Base-by-base conservation (phyloP, 202 grass and related monocot genomes). In the Saccharum hybrid region DNA sequence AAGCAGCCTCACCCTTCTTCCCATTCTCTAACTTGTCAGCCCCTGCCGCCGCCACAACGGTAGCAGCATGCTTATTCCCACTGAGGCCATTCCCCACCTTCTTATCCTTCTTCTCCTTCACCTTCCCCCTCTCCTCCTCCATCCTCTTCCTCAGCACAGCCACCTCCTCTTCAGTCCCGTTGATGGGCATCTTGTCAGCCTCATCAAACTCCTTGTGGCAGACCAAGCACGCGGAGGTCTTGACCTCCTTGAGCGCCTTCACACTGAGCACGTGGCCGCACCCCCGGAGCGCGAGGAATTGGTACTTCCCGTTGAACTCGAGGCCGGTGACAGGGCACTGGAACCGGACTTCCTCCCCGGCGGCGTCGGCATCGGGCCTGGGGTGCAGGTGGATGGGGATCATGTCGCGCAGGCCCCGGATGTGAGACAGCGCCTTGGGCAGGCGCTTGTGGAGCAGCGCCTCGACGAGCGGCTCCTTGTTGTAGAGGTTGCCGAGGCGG, bases 381-480 rank as follows among this genome's bases (percentile, higher is more conserved):
- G 82, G 63, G 69, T 91, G 73, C 36, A 94, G 88, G 72, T 90
- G 83, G 82, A 98, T 86, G 45, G 91, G 87, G 82, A 98, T 92
- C 93, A 98, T 95, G 88, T 96, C 96, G 21, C 86, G 89, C 16
- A 98, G 90, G 0, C 93, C 96, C 13, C 93, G 84, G 82, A 98
- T 82, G 80, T 98, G 86, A 11, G 89, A 59, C 56, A 96, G 86
- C 68, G 84, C 81, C 93, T 92, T 95, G 3, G 96, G 96, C 8
- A 98, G 86, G 65, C 91, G 94, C 86, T 90, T 98, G 78, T 90
- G 89, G 68, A 98, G 78, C 75, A 98, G 79, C 13, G 91, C 93
- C 82, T 98, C 96, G 22, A 98, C 93, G 36, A 98, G 96, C 18
- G 96, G 26, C 71, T 95, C 96, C 85, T 98, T 98, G 66, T 98